Evolutionary conservation across 805 yeast species (phyloP).

Genomic region (Candida silvicultrix): DNA sequence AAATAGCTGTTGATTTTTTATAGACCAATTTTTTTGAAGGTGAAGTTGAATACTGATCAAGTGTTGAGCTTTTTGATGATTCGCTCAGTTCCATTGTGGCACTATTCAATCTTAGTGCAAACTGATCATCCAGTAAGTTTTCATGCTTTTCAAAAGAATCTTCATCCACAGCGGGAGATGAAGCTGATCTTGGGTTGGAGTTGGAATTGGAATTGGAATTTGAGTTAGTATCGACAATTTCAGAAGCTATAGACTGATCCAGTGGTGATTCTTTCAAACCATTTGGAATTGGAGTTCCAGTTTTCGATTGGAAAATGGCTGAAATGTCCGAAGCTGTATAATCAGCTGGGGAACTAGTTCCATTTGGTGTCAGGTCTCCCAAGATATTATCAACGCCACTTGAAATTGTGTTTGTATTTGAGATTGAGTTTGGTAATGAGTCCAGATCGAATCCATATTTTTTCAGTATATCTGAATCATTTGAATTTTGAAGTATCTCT

Average conservation of each 20-base stretch:
- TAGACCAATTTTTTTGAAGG: conserved; percentile 13
- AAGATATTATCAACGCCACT: not conserved
- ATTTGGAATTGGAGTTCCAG: not conserved
- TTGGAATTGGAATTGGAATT: not conserved
- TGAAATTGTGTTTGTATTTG: not conserved
- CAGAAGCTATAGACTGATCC: not conserved
- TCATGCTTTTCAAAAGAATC: conserved; percentile 1
- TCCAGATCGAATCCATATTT: not conserved
- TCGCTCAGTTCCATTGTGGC: not conserved
- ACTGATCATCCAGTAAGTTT: not conserved
- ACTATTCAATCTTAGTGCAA: not conserved
- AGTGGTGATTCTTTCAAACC: not conserved
- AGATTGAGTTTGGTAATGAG: not conserved
- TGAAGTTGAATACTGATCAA: conserved; percentile 1
- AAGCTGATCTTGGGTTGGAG: not conserved
- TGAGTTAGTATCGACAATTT: not conserved
- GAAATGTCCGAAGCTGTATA: not conserved
- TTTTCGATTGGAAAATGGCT: not conserved
- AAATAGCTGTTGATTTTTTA: conserved; percentile 11
- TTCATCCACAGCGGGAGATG: not conserved
- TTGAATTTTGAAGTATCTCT: not conserved
- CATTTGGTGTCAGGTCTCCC: not conserved
- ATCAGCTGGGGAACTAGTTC: not conserved
- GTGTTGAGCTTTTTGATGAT: not conserved
- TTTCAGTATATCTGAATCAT: not conserved